phyloP scores from a whole-genome alignment of 1,284 basidiomycete species.

The Peniophora sp. region DNA sequence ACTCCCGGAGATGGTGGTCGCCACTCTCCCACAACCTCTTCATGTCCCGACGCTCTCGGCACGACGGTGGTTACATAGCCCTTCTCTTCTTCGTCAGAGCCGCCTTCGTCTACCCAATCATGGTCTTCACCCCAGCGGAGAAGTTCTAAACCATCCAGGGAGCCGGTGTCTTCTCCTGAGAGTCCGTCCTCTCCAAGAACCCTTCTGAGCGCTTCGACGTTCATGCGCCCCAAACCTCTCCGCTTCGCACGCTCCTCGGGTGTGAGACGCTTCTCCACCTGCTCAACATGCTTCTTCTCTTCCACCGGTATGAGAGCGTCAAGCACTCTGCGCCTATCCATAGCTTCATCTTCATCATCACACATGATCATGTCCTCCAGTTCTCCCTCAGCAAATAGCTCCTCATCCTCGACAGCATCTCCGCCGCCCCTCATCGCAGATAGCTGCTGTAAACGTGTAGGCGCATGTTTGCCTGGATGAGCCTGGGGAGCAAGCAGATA shows the following conservation, averaged over 20 bases:
- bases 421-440: slow-evolving; percentile 42
- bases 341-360: slow-evolving; percentile 8
- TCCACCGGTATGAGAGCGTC: slow-evolving; percentile 13
- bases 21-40: slow-evolving; percentile 30
- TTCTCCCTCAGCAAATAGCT: slow-evolving; percentile 35
- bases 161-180: slow-evolving; percentile 2
- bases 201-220: slow-evolving; percentile 29
- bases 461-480: slow-evolving; percentile 24
- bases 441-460: slow-evolving; percentile 58
- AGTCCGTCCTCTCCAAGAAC: slow-evolving; percentile 16
- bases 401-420: slow-evolving; percentile 30
- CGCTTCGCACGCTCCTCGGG: slow-evolving; percentile 6
- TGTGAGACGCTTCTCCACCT: slow-evolving; percentile 3
- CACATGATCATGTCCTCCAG: slow-evolving; percentile 30
- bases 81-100: slow-evolving; percentile 6
- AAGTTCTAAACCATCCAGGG: slow-evolving; percentile 5
- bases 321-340: slow-evolving; percentile 8
- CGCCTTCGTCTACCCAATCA: background rate
- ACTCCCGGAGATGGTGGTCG: slow-evolving; percentile 25
- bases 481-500: slow-evolving; percentile 48
- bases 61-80: background rate
- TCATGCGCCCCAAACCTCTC: slow-evolving; percentile 20
- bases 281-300: slow-evolving; percentile 10
- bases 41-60: slow-evolving; percentile 10
- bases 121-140: slow-evolving; percentile 1